Conservation (phyloP, 495 filamentous ascomycete species). For the Trichoderma reesei region DNA sequence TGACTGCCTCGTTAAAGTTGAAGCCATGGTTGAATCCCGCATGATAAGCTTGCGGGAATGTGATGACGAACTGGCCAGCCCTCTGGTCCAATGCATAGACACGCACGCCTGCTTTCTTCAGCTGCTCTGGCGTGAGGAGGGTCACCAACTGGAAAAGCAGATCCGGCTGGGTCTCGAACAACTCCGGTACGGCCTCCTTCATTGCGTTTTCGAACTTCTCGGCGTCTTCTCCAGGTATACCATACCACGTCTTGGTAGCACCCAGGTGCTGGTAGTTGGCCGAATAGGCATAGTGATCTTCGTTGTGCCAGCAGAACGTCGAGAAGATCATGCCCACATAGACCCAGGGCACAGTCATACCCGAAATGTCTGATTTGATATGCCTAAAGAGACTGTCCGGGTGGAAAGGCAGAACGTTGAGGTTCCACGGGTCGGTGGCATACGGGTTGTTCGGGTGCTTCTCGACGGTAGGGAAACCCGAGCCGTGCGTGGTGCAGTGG, state of each 20-base stretch:
- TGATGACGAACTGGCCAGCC: slow-evolving; percentile 93
- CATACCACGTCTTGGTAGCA: slow-evolving; percentile 98
- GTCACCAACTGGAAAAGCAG: slow-evolving; percentile 96
- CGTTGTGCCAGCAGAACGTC: slow-evolving; percentile 98
- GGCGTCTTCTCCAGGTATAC: slow-evolving; percentile 87
- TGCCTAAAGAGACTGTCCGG: slow-evolving; percentile 89
- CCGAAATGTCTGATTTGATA: slow-evolving; percentile 98
- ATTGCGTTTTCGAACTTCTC: slow-evolving; percentile 93
- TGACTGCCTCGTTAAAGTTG: slow-evolving; percentile 99
- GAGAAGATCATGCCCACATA: slow-evolving; percentile 99
- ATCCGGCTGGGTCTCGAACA: slow-evolving; percentile 96
- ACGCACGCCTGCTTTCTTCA: slow-evolving; percentile 88
- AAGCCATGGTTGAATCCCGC: slow-evolving; percentile 94
- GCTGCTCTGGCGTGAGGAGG: slow-evolving; percentile 81
- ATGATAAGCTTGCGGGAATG: slow-evolving; percentile 86
- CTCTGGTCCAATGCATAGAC: slow-evolving; percentile 91
- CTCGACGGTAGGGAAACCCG: slow-evolving; percentile 93
- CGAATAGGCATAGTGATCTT: slow-evolving; percentile 97
- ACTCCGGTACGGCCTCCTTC: slow-evolving; percentile 86
- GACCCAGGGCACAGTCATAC: slow-evolving; percentile 98
- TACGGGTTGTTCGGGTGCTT: slow-evolving; percentile 79
- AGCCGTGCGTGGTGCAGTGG: slow-evolving; percentile 95
- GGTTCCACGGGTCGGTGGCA: slow-evolving; percentile 86
- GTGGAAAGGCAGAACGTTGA: slow-evolving; percentile 87
- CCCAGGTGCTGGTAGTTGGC: slow-evolving; percentile 99